Evolutionary conservation across 83 land plant species (phyloP), one percentile per base, ranked within the genome.

Genomic region (Larix sibirica): DNA sequence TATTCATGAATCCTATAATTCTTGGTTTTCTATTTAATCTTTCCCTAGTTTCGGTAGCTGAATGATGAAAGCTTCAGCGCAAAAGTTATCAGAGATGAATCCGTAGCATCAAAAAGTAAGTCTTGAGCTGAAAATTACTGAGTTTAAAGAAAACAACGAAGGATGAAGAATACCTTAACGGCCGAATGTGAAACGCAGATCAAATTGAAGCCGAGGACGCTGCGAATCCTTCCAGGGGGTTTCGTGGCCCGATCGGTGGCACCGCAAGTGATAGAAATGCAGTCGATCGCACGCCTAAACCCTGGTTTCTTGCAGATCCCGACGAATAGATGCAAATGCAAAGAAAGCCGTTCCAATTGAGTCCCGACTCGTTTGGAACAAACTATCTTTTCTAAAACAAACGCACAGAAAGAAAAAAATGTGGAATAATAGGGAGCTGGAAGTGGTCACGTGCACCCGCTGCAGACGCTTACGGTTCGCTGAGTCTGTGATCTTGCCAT

Each of bases 291-390:
- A 20, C 21, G 18, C 33, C 73, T 69, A 69, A 69, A 69, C 73
- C 73, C 73, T 69, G 5, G 65, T 21, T 62, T 62, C 42, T 50
- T 50, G 54, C 73, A 33, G 73, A 69, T 33, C 73, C 73, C 42
- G 18, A 68, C 36, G 40, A 68, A 16, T 68, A 68, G 31, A 62
- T 68, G 73, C 42, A 4, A 69, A 16, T 50, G 54, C 54, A 50
- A 50, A 20, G 38, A 17, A 69, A 69, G 65, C 21, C 23, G 5
- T 62, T 62, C 23, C 65, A 20, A 6, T 62, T 23, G 24, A 50
- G 54, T 10, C 54, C 54, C 54, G 12, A 50, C 54, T 50, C 54
- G 54, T 50, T 50, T 50, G 54, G 54, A 50, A 50, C 54, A 50
- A 50, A 50, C 54, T 50, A 50, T 50, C 54, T 50, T 50, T 50